Conservation (phyloP, 345 rosid genomes). For the Geranium rotundifolium region DNA sequence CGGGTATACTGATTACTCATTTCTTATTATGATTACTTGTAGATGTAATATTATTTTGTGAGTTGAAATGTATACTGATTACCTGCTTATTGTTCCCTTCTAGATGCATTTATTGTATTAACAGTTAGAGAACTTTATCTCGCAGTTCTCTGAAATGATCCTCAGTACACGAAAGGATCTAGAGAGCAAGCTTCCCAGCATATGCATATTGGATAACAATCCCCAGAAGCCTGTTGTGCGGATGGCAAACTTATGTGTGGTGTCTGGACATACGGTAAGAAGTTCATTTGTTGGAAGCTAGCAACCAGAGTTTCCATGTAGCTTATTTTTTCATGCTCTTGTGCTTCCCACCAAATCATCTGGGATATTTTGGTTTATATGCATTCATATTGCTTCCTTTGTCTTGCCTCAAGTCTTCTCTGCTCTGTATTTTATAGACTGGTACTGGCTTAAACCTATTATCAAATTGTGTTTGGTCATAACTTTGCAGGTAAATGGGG, state of each 20-base stretch:
- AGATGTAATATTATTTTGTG: constrained; percentile 6
- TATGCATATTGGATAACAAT: constrained; percentile 74
- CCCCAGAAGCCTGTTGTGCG: constrained; percentile 85
- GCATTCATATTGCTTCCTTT: neutral
- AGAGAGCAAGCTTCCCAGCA: constrained; percentile 63
- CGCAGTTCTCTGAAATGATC: constrained; percentile 62
- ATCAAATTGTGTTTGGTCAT: constrained; percentile 1
- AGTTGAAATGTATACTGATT: constrained; percentile 3
- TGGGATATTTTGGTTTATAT: neutral
- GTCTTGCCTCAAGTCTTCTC: neutral
- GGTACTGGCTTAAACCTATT: neutral
- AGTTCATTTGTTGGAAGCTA: neutral
- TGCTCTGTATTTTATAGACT: neutral
- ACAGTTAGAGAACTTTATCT: neutral
- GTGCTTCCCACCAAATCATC: neutral
- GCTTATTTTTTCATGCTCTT: neutral
- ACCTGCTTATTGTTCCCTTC: constrained; percentile 1
- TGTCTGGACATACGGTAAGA: constrained; percentile 76
- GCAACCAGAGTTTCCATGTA: neutral
- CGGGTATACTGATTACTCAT: constrained; percentile 37
- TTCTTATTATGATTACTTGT: constrained; percentile 4
- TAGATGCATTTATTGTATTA: constrained; percentile 10
- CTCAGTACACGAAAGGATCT: constrained; percentile 45
- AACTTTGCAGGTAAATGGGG: constrained; percentile 77
- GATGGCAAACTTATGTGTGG: constrained; percentile 95